Evolutionary conservation across 805 yeast genomes (phyloP).

Genomic region (Pichia gijzeniarum): DNA sequence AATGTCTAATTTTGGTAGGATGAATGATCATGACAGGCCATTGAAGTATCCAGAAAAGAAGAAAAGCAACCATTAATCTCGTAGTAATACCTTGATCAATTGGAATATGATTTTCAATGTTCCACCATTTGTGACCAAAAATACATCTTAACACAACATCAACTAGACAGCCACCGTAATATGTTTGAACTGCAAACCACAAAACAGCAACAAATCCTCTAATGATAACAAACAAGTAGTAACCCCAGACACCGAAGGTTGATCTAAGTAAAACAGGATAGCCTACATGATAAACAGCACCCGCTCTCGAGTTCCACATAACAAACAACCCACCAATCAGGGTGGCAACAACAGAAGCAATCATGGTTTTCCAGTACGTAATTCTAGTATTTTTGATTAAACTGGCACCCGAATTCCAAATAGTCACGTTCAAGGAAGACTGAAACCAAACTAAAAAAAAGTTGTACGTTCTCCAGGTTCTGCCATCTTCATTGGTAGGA

Average conservation of each 20-base stretch:
- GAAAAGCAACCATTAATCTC: conserved; percentile 37
- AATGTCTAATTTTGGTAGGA: conserved; percentile 36
- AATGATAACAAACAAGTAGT: conserved; percentile 37
- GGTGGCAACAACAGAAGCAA: conserved; percentile 41
- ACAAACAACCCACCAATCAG: conserved; percentile 38
- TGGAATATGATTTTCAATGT: conserved; percentile 35
- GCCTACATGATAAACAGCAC: conserved; percentile 45
- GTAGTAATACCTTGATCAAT: conserved; percentile 34
- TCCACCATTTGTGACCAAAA: conserved; percentile 34
- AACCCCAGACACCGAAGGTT: conserved; percentile 42
- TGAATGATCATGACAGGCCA: conserved; percentile 35
- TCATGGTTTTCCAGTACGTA: conserved; percentile 35
- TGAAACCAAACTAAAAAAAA: conserved; percentile 24
- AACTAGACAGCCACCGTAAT: conserved; percentile 40
- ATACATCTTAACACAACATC: conserved; percentile 29
- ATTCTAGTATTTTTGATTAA: conserved; percentile 21
- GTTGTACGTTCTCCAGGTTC: conserved; percentile 32
- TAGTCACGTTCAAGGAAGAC: conserved; percentile 23
- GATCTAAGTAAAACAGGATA: conserved; percentile 39
- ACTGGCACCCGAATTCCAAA: conserved; percentile 28
- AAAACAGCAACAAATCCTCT: conserved; percentile 40
- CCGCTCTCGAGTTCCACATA: conserved; percentile 41
- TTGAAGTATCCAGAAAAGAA: conserved; percentile 39
- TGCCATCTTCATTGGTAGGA: conserved; percentile 31
- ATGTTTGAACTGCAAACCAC: conserved; percentile 42